phyloP scores from a whole-genome alignment of 2,329 filamentous ascomycete species.

The Anthostomella pinea region DNA sequence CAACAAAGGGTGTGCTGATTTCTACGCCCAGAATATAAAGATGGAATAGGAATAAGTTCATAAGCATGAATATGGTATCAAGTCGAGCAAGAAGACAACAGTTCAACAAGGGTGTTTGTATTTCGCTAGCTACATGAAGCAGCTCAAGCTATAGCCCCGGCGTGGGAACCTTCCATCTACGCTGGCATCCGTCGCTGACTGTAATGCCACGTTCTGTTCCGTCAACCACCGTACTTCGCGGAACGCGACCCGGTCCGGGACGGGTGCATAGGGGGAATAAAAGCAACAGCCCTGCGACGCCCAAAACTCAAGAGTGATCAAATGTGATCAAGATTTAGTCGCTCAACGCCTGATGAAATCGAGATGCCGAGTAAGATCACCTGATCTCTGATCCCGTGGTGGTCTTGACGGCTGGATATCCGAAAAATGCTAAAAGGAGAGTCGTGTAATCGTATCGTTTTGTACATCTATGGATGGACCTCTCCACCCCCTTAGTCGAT shows the following conservation, averaged over 20 bases:
- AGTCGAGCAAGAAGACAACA: too few species aligned
- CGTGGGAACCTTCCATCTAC: too few species aligned
- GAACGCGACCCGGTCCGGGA: background rate
- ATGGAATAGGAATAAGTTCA: too few species aligned
- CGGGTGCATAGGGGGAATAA: constrained; percentile 1
- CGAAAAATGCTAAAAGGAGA: constrained; percentile 24
- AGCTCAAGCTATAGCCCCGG: too few species aligned
- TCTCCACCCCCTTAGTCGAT: constrained; percentile 48
- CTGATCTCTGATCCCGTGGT: constrained; percentile 6
- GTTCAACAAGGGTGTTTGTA: too few species aligned
- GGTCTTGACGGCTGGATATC: constrained; percentile 25
- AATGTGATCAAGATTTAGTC: too few species aligned
- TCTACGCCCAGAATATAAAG: too few species aligned
- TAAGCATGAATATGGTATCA: too few species aligned
- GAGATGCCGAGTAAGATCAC: constrained; percentile 4
- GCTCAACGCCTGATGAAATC: constrained; percentile 17
- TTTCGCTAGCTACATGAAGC: too few species aligned
- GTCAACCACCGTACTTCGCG: background rate
- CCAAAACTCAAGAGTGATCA: too few species aligned
- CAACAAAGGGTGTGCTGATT: too few species aligned
- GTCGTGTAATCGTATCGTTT: constrained; percentile 30
- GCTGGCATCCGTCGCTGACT: background rate
- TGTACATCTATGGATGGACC: constrained; percentile 26
- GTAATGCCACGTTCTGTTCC: background rate
- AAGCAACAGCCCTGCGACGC: background rate